Conservation (phyloP, 345 rosid species). For the Citropsis articulata region DNA sequence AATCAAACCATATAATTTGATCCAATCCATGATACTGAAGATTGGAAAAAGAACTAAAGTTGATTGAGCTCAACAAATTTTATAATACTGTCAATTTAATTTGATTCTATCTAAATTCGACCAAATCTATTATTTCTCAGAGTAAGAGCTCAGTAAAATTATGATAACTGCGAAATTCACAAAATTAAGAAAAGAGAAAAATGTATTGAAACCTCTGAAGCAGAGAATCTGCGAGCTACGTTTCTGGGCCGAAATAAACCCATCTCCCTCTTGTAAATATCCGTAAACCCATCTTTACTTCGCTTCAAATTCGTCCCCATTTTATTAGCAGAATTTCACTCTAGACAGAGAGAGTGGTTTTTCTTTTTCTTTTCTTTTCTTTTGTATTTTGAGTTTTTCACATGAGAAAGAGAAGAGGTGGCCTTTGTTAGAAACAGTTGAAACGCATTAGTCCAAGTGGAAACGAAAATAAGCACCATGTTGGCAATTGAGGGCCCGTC, state of each 20-base stretch:
- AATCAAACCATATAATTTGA: not conserved
- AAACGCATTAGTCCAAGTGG: not conserved
- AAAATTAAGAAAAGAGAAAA: not conserved
- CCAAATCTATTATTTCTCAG: not conserved
- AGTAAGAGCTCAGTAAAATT: not conserved
- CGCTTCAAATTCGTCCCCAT: constrained; percentile 21
- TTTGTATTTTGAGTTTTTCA: not conserved
- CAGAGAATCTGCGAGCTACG: constrained; percentile 29
- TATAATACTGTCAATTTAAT: not conserved
- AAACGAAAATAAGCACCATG: not conserved
- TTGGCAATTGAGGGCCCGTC: not conserved
- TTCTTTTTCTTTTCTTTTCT: not conserved
- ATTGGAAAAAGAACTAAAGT: not conserved
- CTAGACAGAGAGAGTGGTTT: not conserved
- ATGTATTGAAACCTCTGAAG: constrained; percentile 30
- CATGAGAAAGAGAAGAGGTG: not conserved
- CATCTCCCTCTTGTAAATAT: constrained; percentile 33
- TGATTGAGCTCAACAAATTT: not conserved
- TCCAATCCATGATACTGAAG: not conserved
- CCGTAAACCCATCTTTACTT: constrained; percentile 21
- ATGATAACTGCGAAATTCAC: not conserved
- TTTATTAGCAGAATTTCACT: not conserved
- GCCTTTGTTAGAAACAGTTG: not conserved
- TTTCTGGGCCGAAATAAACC: constrained; percentile 30
- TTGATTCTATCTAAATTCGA: not conserved